Base-by-base conservation (phyloP, 2,329 filamentous ascomycete species). In the Xylaria hypoxylon region DNA sequence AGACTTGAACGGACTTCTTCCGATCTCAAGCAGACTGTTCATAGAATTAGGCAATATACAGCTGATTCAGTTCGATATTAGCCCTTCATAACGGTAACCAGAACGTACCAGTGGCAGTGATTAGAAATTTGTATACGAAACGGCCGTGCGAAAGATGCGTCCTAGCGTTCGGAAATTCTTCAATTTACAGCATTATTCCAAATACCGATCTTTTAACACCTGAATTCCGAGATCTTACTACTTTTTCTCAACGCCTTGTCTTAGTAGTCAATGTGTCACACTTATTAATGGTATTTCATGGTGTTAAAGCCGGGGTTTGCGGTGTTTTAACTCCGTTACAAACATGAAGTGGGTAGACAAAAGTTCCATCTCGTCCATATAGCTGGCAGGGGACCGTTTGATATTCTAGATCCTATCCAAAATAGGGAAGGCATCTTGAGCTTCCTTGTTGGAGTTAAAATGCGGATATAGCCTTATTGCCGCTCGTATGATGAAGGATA, bases 391-490 rank as follows among this genome's bases (percentile, higher is more conserved):
- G 24, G 51, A 57, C 38, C 44, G 44, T 64, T 51, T 58, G 44
- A 64, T 57, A 50, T 51, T 58, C 53, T 62, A 3, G 7, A 62
- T 56, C 31, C 44, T 55, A 48, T 47, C 59, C 31, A 48, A 45
- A 62, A 64, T 64, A 64, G 44, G 52, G 17, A 38, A 64, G 61
- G 44, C 59, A 64, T 51, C 53, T 57, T 52, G 24, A 45, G 47
- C 44, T 51, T 58, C 44, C 17, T 58, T 22, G 52, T 58, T 31
- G 44, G 59, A 62, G 44, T 58, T 58, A 50, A 58, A 52, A 58
- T 52, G 60, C 61, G 61, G 61, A 58, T 52, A 59, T 58, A 59
- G 33, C 26, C 33, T 58, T 51, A 58, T 59, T 33, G 24, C 61
- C 61, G 61, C 45, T 51, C 33, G 26, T 51, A 59, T 42, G 11